Evolutionary conservation across 2,329 filamentous ascomycete genomes (phyloP).

Genomic region (Raffaelea arxii): DNA sequence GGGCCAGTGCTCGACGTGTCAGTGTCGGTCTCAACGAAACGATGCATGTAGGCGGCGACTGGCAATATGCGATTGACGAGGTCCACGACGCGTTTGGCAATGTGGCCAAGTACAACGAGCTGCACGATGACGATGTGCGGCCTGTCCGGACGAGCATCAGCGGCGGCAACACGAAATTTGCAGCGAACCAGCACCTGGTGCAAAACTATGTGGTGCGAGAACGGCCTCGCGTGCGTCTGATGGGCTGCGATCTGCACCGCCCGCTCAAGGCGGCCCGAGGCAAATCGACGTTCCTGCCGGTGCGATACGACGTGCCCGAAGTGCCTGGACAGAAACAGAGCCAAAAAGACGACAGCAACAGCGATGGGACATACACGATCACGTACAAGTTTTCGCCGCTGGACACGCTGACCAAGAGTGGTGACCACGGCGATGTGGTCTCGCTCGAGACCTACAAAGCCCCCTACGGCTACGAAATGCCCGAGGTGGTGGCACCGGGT

Average conservation of each 20-base stretch:
- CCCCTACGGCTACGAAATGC: slow-evolving; percentile 52
- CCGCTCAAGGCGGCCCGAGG: slow-evolving; percentile 80
- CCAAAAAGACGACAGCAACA: slow-evolving; percentile 24
- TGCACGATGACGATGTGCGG: slow-evolving; percentile 60
- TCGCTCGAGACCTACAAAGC: slow-evolving; percentile 49
- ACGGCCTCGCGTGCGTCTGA: slow-evolving; percentile 63
- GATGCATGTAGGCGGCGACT: slow-evolving; percentile 66
- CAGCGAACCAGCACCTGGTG: slow-evolving; percentile 44
- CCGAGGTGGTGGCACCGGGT: slow-evolving; percentile 65
- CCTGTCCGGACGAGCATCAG: slow-evolving; percentile 44
- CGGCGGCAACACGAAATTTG: too few species aligned
- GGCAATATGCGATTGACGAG: slow-evolving; percentile 86
- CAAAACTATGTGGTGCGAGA: slow-evolving; percentile 82
- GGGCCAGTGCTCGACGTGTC: slow-evolving; percentile 69
- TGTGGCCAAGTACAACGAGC: slow-evolving; percentile 60
- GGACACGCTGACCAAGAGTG: slow-evolving; percentile 56
- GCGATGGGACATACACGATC: slow-evolving; percentile 49
- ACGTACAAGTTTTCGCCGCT: slow-evolving; percentile 76
- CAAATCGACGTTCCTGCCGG: slow-evolving; percentile 55
- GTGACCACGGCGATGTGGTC: slow-evolving; percentile 56
- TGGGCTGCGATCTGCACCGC: slow-evolving; percentile 67
- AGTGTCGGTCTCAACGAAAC: slow-evolving; percentile 84
- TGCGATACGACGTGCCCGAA: slow-evolving; percentile 58
- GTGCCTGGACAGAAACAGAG: slow-evolving; percentile 32
- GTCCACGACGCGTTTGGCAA: slow-evolving; percentile 90